Conservation (phyloP, 805 yeast genomes). For the Starmera dryadoides region DNA sequence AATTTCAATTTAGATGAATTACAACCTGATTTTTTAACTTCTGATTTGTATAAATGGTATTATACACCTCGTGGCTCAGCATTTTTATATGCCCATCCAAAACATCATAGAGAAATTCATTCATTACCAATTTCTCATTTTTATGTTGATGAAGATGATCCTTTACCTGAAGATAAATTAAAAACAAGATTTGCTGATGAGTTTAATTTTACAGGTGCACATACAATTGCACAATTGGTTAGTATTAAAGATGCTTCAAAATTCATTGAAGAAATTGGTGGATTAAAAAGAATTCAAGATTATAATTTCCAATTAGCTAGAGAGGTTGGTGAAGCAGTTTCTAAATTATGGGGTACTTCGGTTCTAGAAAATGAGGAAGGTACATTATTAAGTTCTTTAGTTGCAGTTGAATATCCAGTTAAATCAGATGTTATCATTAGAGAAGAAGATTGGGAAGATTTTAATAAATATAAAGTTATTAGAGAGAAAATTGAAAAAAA, state of each 20-base stretch:
- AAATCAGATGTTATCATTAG: conserved; percentile 11
- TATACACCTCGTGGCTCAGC: conserved; percentile 53
- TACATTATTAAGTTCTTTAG: conserved; percentile 33
- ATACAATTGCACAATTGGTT: conserved; percentile 34
- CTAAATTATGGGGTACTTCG: conserved; percentile 31
- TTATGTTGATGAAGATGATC: conserved; percentile 28
- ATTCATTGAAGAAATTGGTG: conserved; percentile 48
- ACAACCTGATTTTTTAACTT: conserved; percentile 51
- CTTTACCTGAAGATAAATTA: conserved; percentile 10
- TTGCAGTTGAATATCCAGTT: conserved; percentile 34
- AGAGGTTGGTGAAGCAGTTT: conserved; percentile 32
- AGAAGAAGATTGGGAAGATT: conserved; percentile 13
- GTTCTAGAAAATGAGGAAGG: conserved; percentile 29
- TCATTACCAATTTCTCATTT: conserved; percentile 52
- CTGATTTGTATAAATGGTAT: conserved; percentile 69
- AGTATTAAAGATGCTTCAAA: conserved; percentile 41
- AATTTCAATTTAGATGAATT: conserved; percentile 33
- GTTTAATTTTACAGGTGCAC: conserved; percentile 46
- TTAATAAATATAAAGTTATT: conserved; percentile 8
- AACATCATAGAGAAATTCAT: conserved; percentile 42
- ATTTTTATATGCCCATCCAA: conserved; percentile 46
- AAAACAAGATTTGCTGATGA: conserved; percentile 23
- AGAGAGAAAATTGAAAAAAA: conserved; percentile 14
- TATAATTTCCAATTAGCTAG: conserved; percentile 41
- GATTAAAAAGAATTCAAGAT: conserved; percentile 41